These are phyloP conservation scores for Puccinia polysora DNA, from an alignment of 1,284 basidiomycete genomes.

Conservation along the genomic window DNA sequence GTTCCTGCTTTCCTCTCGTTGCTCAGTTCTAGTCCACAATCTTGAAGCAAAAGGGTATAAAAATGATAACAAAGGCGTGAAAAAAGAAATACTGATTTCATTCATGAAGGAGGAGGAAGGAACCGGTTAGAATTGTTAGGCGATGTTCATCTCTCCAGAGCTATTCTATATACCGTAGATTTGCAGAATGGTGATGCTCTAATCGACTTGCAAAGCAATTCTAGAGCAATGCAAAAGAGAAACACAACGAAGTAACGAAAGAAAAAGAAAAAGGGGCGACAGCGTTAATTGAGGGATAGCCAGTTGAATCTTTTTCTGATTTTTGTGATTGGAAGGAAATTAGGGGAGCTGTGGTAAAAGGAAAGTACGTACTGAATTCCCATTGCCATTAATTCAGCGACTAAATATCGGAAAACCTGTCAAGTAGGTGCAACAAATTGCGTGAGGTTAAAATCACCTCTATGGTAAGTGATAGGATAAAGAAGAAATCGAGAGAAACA, in stretches of 20 bases:
- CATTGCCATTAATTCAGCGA: conserved; percentile 61
- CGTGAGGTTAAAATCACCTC: conserved; percentile 62
- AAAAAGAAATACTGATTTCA: no score
- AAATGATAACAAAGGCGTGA: no score
- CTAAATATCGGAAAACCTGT: conserved; percentile 54
- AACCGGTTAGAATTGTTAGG: neutral
- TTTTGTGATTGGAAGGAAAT: no score
- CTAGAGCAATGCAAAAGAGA: neutral
- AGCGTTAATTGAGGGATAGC: no score
- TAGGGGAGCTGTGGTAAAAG: neutral
- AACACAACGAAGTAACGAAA: neutral
- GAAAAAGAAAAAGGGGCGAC: neutral
- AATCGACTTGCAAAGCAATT: conserved; percentile 3
- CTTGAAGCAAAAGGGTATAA: no score
- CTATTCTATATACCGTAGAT: no score
- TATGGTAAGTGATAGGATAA: conserved; percentile 46
- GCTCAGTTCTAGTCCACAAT: no score
- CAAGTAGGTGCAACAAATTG: conserved; percentile 44
- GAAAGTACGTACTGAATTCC: conserved; percentile 54
- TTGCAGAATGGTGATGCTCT: no score
- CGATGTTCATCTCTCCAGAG: no score
- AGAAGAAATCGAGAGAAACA: conserved; percentile 46
- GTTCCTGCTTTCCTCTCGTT: no score
- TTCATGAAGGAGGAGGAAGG: no score
- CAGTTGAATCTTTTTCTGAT: no score